Percentiles rank a stretch among this genome's conserved stretches.
Evolutionary conservation across 192 early-diverging fungal genomes (phyloP).

Genomic region (Entomortierella parvispora): DNA sequence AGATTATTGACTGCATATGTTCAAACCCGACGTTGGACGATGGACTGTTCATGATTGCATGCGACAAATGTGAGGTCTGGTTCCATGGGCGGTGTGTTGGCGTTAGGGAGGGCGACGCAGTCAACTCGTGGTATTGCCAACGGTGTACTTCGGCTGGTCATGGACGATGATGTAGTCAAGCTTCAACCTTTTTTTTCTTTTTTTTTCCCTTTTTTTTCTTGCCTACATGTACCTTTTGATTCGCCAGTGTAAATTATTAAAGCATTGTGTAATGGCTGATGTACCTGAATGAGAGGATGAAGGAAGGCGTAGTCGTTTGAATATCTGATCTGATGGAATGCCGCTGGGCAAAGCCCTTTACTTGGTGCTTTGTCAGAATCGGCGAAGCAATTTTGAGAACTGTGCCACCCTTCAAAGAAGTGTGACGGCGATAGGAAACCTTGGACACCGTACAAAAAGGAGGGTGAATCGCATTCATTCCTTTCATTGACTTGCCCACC

Average conservation of each 20-base stretch:
- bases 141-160: constrained; percentile 45
- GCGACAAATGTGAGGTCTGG: constrained; percentile 69
- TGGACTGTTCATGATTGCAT: constrained; percentile 72
- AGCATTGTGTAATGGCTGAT: no score
- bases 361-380: no score
- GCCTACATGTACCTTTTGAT: background rate
- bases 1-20: constrained; percentile 67
- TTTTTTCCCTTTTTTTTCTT: constrained; percentile 6
- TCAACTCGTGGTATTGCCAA: constrained; percentile 61
- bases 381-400: no score
- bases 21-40: constrained; percentile 66
- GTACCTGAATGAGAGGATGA: no score
- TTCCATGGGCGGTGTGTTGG: constrained; percentile 70
- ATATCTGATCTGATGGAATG: no score
- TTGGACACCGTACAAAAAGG: no score
- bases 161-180: background rate
- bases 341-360: no score
- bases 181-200: constrained; percentile 10
- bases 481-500: background rate
- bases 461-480: background rate
- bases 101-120: constrained; percentile 52
- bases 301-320: no score
- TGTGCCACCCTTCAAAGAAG: no score
- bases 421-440: background rate
- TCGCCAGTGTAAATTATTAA: background rate